Percentiles rank a stretch among this genome's conserved stretches.
Conservation (phyloP, 768 basidiomycete genomes). For the Galerina sulciceps region DNA sequence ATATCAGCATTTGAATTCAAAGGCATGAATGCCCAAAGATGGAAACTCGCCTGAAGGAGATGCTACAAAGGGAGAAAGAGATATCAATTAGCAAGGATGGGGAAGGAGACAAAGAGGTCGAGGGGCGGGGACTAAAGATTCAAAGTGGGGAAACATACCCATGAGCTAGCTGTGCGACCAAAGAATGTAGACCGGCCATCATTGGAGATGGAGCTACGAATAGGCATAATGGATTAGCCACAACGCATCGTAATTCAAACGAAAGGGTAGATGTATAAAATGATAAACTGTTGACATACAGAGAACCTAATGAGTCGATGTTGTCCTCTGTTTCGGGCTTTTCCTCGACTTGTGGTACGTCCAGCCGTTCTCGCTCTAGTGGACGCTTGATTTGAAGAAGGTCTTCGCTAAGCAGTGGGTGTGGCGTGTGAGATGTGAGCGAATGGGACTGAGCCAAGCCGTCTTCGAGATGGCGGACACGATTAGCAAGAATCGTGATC, state of each 20-base stretch:
- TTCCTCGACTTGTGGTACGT: conserved; percentile 38
- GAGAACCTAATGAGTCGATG: conserved; percentile 67
- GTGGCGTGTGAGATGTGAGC: conserved; percentile 47
- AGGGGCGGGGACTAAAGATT: neutral
- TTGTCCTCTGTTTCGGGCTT: conserved; percentile 55
- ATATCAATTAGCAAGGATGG: neutral
- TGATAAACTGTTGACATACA: conserved; percentile 40
- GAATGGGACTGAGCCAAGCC: conserved; percentile 60
- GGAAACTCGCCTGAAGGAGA: conserved; percentile 59
- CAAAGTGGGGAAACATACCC: conserved; percentile 46
- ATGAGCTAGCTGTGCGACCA: conserved; percentile 69
- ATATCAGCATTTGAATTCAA: conserved; percentile 12
- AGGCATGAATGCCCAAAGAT: conserved; percentile 1
- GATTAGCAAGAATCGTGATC: conserved; percentile 60
- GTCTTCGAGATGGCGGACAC: conserved; percentile 73
- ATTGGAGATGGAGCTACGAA: conserved; percentile 60
- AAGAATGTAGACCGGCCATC: conserved; percentile 68
- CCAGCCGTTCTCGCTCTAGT: conserved; percentile 61
- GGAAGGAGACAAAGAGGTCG: neutral
- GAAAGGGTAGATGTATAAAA: too few species aligned
- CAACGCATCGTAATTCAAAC: neutral
- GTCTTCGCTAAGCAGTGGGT: conserved; percentile 64
- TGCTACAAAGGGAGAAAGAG: conserved; percentile 43
- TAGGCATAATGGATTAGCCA: conserved; percentile 13
- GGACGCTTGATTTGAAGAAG: conserved; percentile 71